phyloP scores from a whole-genome alignment of 192 early-diverging fungal genomes.

The Dispira simplex region DNA sequence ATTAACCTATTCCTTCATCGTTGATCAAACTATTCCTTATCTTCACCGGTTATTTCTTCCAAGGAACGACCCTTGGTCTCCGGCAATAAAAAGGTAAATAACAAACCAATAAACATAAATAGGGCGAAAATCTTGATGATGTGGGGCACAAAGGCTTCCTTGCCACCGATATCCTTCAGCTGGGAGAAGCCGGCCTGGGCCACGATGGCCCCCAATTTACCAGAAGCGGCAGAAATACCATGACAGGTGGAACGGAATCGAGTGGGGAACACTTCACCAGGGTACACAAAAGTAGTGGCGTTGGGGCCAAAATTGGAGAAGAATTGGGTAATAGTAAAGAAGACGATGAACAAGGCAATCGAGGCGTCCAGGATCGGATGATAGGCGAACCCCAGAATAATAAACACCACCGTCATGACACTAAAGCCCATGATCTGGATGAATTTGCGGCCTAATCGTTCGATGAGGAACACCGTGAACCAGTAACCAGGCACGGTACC shows the following conservation, averaged over 20 bases:
- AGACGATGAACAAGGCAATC: conserved; percentile 35
- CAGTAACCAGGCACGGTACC: conserved; percentile 93
- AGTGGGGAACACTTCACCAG: conserved; percentile 71
- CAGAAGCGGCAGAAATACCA: conserved; percentile 65
- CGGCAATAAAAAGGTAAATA: conserved; percentile 26
- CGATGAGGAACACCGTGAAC: conserved; percentile 82
- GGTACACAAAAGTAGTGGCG: conserved; percentile 73
- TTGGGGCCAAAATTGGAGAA: conserved; percentile 98
- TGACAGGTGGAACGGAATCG: conserved; percentile 65
- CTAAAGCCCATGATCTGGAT: conserved; percentile 89
- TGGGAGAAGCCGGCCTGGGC: conserved; percentile 54
- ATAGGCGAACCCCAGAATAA: conserved; percentile 56
- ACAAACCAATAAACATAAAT: conserved; percentile 61
- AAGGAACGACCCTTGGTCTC: conserved; percentile 31
- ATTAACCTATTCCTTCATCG: too few relatives aligned
- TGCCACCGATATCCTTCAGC: conserved; percentile 53
- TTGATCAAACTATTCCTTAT: conserved; percentile 11
- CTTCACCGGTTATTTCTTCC: conserved; percentile 27
- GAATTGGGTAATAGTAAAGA: conserved; percentile 49
- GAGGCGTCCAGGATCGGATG: conserved; percentile 43
- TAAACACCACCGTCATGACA: conserved; percentile 58
- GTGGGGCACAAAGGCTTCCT: conserved; percentile 37
- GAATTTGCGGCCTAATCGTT: conserved; percentile 74
- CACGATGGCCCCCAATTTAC: conserved; percentile 64
- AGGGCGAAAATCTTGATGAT: conserved; percentile 56